Evolutionary conservation across 75 land plant genomes (phyloP).

Genomic region (Picea glauca): DNA sequence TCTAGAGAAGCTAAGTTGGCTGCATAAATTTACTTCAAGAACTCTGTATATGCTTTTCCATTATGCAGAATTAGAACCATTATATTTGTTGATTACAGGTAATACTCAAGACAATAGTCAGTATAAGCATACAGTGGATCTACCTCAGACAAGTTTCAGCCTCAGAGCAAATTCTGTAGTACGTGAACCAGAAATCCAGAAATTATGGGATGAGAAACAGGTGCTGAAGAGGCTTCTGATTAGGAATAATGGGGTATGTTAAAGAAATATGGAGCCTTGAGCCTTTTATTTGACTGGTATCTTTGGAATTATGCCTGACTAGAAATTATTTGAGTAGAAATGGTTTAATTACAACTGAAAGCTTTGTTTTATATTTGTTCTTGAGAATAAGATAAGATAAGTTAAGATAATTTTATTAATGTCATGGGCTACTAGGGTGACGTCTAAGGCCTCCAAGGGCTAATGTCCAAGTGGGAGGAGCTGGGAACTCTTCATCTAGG

Average conservation of each 20-base stretch:
- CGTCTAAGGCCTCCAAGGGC: no score
- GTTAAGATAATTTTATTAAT: no score
- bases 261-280: neutral
- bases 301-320: neutral
- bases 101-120: slow-evolving; percentile 57
- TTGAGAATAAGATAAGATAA: neutral
- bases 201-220: slow-evolving; percentile 86
- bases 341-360: neutral
- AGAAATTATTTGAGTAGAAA: neutral
- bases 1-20: neutral
- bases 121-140: slow-evolving; percentile 87
- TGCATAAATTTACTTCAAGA: neutral
- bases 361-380: neutral
- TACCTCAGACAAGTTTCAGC: slow-evolving; percentile 86
- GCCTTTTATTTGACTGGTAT: neutral
- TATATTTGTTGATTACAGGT: slow-evolving; percentile 30
- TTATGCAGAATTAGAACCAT: neutral
- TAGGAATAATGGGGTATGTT: slow-evolving; percentile 74
- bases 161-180: slow-evolving; percentile 89
- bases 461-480: no score
- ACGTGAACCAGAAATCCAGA: slow-evolving; percentile 97
- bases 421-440: no score
- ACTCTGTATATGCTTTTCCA: slow-evolving; percentile 2
- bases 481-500: no score
- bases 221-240: slow-evolving; percentile 62